phyloP scores from a whole-genome alignment of 2,329 filamentous ascomycete species.

The Epichloe bromicola region DNA sequence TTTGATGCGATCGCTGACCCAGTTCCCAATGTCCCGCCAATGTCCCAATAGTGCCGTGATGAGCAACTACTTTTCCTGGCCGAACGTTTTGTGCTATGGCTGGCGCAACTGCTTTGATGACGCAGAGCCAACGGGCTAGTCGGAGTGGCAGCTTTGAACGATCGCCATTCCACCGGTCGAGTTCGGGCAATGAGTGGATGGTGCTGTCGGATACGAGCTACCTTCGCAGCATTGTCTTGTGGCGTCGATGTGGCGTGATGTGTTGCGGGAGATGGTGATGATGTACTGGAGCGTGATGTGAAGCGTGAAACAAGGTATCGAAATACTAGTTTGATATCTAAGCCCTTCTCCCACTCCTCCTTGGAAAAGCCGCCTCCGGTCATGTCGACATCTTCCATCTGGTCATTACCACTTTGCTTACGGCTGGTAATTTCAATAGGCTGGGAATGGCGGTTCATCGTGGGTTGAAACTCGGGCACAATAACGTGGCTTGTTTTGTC shows the following conservation, averaged over 20 bases:
- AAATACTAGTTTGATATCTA: conserved; percentile 87
- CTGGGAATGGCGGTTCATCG: conserved; percentile 24
- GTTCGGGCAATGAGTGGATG: conserved; percentile 65
- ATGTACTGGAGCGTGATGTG: conserved; percentile 33
- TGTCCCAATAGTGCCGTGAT: conserved; percentile 83
- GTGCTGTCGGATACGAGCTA: conserved; percentile 74
- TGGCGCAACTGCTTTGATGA: conserved; percentile 61
- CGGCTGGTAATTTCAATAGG: conserved; percentile 24
- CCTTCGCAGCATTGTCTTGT: conserved; percentile 60
- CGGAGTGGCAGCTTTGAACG: conserved; percentile 41
- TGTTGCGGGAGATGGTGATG: conserved; percentile 29
- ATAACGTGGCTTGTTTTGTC: conserved; percentile 11
- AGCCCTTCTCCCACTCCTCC: conserved; percentile 87
- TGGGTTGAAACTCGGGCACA: conserved; percentile 33
- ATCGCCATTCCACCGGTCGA: conserved; percentile 38
- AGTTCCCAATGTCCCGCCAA: conserved; percentile 68
- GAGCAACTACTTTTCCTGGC: conserved; percentile 55
- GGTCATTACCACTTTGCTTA: conserved; percentile 11
- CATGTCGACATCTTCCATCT: conserved; percentile 13
- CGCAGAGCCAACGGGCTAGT: conserved; percentile 33
- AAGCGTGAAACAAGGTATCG: conserved; percentile 72
- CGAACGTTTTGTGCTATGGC: conserved; percentile 70
- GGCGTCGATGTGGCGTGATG: conserved; percentile 36
- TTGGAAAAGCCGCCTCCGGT: conserved; percentile 35
- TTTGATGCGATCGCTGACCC: conserved; percentile 55